These are phyloP conservation scores for Penicillium sp. DNA, from an alignment of 2,329 filamentous ascomycete species.

Conservation along the genomic window DNA sequence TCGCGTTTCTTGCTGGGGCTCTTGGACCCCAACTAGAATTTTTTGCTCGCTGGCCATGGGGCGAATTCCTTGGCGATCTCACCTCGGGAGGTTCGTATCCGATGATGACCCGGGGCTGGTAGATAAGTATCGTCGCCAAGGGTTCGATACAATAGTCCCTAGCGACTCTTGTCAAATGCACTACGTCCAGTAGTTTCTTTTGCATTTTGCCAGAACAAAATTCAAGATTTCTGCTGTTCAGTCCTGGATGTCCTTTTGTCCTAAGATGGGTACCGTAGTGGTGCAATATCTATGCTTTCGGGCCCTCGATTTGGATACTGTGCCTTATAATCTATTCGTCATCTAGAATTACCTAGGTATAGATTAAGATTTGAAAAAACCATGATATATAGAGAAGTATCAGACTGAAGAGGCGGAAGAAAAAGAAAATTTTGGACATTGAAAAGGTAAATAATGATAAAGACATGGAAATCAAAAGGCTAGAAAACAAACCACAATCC, in stretches of 20 bases:
- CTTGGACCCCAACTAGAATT: conserved; percentile 10
- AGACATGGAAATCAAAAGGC: conserved; percentile 10
- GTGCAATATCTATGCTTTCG: too few relatives aligned
- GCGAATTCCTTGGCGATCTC: conserved; percentile 6
- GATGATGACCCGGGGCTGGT: conserved; percentile 3
- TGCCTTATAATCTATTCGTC: too few relatives aligned
- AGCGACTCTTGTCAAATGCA: conserved; percentile 12
- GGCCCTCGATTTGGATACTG: too few relatives aligned
- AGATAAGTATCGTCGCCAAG: conserved; percentile 6
- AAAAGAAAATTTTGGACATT: conserved; percentile 14
- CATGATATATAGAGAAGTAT: too few relatives aligned
- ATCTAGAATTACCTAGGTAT: too few relatives aligned
- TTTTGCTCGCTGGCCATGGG: conserved; percentile 13
- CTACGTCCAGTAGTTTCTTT: conserved; percentile 10
- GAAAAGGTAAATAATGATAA: conserved; percentile 7
- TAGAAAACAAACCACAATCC: conserved; percentile 18
- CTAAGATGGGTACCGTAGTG: background rate
- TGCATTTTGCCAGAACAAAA: conserved; percentile 19
- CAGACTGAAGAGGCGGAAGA: conserved; percentile 1
- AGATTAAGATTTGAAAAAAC: too few relatives aligned
- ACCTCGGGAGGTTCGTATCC: conserved; percentile 1
- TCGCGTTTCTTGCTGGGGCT: conserved; percentile 9
- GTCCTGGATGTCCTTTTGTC: background rate
- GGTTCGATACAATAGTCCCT: conserved; percentile 8
- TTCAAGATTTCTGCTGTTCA: conserved; percentile 8